phyloP scores from a whole-genome alignment of 1,284 basidiomycete genomes.

The Lignosus rhinocerotis region DNA sequence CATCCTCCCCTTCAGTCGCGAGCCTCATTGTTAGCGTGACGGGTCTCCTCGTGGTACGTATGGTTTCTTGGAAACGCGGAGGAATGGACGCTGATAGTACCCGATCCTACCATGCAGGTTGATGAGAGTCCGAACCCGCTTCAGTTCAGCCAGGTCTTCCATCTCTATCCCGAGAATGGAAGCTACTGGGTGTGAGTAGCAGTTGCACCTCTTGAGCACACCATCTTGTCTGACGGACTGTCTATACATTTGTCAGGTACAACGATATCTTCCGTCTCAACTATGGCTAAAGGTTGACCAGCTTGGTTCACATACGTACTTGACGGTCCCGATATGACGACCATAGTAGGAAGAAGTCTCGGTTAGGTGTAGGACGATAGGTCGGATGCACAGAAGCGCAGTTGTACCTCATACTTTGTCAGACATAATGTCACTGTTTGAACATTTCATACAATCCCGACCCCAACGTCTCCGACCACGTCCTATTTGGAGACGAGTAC shows the following conservation, averaged over 20 bases:
- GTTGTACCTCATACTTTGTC: slow-evolving; percentile 30
- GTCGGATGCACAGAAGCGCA: slow-evolving; percentile 16
- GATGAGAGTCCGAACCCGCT: slow-evolving; percentile 81
- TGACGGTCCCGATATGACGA: slow-evolving; percentile 1
- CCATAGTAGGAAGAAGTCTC: slow-evolving; percentile 10
- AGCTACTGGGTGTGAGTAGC: slow-evolving; percentile 83
- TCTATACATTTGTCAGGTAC: slow-evolving; percentile 42
- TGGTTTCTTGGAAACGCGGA: background rate
- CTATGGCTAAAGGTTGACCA: slow-evolving; percentile 47
- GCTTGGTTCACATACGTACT: background rate
- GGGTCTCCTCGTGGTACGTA: slow-evolving; percentile 73
- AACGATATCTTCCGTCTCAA: slow-evolving; percentile 93
- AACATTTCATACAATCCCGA: background rate
- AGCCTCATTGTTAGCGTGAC: slow-evolving; percentile 89
- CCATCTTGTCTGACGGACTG: slow-evolving; percentile 4
- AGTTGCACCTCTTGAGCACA: background rate
- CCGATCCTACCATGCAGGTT: slow-evolving; percentile 49
- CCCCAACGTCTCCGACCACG: background rate
- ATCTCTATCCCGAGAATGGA: slow-evolving; percentile 76
- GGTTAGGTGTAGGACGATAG: slow-evolving; percentile 20
- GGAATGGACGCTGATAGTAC: slow-evolving; percentile 3
- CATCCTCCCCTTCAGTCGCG: slow-evolving; percentile 63
- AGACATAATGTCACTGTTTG: slow-evolving; percentile 19
- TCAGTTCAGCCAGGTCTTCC: slow-evolving; percentile 90
- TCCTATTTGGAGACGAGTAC: background rate